These are phyloP conservation scores for Acacia melanoxylon DNA, from an alignment of 306 rosid genomes.

Conservation along the genomic window DNA sequence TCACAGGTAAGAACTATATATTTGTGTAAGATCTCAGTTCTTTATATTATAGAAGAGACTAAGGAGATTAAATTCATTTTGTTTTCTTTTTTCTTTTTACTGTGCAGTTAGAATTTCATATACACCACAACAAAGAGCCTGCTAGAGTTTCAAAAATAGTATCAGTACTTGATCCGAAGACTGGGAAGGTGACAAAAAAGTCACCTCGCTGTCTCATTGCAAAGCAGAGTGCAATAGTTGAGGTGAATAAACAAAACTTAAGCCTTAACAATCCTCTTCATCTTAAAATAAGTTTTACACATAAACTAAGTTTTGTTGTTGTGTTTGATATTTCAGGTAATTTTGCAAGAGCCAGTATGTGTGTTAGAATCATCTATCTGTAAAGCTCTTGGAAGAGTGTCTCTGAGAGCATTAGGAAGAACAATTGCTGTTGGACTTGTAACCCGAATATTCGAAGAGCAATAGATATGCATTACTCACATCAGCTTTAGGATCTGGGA, in stretches of 20 bases:
- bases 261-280: not conserved
- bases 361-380: constrained; percentile 68
- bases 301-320: constrained; percentile 6
- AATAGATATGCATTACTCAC: constrained; percentile 25
- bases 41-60: not conserved
- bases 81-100: not conserved
- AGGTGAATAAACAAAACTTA: constrained; percentile 55
- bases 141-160: constrained; percentile 71
- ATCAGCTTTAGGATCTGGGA: not conserved
- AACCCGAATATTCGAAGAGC: constrained; percentile 60
- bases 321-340: constrained; percentile 55
- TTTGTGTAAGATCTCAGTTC: constrained; percentile 1
- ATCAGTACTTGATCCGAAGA: constrained; percentile 79
- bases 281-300: not conserved
- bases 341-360: constrained; percentile 70
- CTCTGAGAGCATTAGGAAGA: constrained; percentile 77
- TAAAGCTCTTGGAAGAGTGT: constrained; percentile 85
- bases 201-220: constrained; percentile 83
- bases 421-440: constrained; percentile 85
- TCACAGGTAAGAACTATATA: constrained; percentile 63
- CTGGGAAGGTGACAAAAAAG: constrained; percentile 78
- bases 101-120: constrained; percentile 83
- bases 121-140: constrained; percentile 85
- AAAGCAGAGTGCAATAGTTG: constrained; percentile 85
- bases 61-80: constrained; percentile 24